Base-by-base conservation (phyloP, 768 basidiomycete genomes). In the Boletus patriciae region DNA sequence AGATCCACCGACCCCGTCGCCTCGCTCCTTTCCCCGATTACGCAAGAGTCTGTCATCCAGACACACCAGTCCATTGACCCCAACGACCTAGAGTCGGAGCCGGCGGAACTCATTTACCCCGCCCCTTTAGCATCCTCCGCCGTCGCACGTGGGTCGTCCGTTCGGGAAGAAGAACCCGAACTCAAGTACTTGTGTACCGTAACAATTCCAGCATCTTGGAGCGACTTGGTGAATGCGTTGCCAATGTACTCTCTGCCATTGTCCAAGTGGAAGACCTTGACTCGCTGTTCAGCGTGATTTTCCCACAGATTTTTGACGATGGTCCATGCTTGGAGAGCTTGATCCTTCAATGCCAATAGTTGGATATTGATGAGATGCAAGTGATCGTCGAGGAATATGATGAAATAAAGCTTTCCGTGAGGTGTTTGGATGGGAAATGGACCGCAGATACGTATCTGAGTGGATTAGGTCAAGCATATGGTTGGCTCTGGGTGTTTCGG, bases 361-460 rank as follows among this genome's bases (percentile, higher is more conserved):
- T 47, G 46, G 0, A 57, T 29, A 3, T 42, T 43, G 16, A 60
- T 4, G 0, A 52, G 38, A 6, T 57, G 18, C 1, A 52, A 40
- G 21, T 50, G 19, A 15, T 68, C 58, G 25, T 68, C 62, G 0
- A 64, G 60, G 27, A 67, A 60, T 1, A 59, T 11, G 0, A 62
- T 36, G 29, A 63, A 69, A 46, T 67, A 59, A 4, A 40, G 19
- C 6, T 66, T 55, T 0, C 58, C 57, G 6, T 66, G 58, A 0
- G 65, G 61, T 0, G 69, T 64, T 0, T 18, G 37, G 2, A 60
- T 42, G 0, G 65, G 65, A 18, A 65, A 72, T 0, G 69, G 71
- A 0, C 69, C 70, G 47, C 64, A 70, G 0, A 62, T 50, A 21
- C n/a, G n/a, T n/a, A n/a, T 71, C 67, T n/a, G 66, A 62, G n/a